Evolutionary conservation across 345 rosid genomes (phyloP).

Genomic region (Aethionema arabicum): DNA sequence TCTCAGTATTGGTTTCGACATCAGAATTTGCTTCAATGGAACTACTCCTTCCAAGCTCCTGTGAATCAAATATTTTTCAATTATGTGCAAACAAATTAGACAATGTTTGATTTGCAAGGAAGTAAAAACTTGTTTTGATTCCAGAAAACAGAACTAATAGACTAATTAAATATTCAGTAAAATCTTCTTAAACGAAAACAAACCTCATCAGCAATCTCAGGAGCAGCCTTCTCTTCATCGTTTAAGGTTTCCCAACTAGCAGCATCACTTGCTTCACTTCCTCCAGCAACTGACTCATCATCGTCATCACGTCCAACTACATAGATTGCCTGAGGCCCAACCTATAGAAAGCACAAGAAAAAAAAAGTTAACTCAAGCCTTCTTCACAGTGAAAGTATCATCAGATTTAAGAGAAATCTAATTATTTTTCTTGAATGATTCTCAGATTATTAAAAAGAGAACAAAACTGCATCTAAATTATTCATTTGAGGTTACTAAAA

Average conservation of each 20-base stretch:
- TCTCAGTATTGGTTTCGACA: constrained; percentile 42
- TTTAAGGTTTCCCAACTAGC: constrained; percentile 98
- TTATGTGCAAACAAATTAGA: constrained; percentile 14
- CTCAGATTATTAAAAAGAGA: constrained; percentile 8
- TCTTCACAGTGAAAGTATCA: constrained; percentile 15
- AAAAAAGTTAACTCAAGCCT: constrained; percentile 27
- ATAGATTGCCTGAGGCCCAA: constrained; percentile 97
- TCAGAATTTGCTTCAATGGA: constrained; percentile 42
- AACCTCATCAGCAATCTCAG: constrained; percentile 73
- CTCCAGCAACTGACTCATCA: constrained; percentile 75
- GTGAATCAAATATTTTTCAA: constrained; percentile 31
- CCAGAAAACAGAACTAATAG: neutral
- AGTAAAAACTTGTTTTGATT: constrained; percentile 13
- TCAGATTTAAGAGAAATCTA: constrained; percentile 2
- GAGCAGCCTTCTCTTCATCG: constrained; percentile 65
- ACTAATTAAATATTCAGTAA: constrained; percentile 2
- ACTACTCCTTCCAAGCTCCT: constrained; percentile 52
- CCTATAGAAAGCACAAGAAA: constrained; percentile 48
- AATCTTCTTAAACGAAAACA: constrained; percentile 29
- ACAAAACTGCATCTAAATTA: neutral
- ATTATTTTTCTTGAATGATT: constrained; percentile 7
- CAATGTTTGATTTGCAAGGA: constrained; percentile 8
- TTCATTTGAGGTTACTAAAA: neutral
- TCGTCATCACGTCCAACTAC: constrained; percentile 96
- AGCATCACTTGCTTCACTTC: constrained; percentile 86